Evolutionary conservation across 2,329 filamentous ascomycete species (phyloP).

Genomic region (Periglandula ipomoeae): DNA sequence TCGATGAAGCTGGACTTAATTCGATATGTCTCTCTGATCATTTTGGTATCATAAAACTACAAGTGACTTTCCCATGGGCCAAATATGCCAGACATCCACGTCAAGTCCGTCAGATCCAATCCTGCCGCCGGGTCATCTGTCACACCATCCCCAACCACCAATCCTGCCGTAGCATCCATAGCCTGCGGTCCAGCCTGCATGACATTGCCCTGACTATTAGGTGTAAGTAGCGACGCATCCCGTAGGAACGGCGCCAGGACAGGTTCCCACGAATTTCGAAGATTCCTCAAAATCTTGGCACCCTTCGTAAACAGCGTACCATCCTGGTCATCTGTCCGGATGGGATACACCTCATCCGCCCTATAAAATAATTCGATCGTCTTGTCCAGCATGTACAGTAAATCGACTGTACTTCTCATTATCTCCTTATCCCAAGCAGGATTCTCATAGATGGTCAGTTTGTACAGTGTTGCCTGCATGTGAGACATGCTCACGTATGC

Average conservation of each 20-base stretch:
- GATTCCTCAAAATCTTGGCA: slow-evolving; percentile 25
- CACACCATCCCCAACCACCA: slow-evolving; percentile 12
- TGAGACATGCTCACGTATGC: slow-evolving; percentile 26
- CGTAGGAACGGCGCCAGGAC: slow-evolving; percentile 19
- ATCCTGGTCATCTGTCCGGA: slow-evolving; percentile 19
- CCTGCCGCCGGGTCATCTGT: slow-evolving; percentile 12
- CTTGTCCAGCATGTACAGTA: slow-evolving; percentile 25
- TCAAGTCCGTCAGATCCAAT: slow-evolving; percentile 25
- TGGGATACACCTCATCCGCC: slow-evolving; percentile 17
- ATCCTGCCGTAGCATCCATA: slow-evolving; percentile 5
- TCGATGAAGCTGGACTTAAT: too few species aligned
- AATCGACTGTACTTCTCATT: slow-evolving; percentile 25
- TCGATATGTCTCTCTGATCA: not conserved
- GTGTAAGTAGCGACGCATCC: slow-evolving; percentile 3
- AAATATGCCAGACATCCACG: slow-evolving; percentile 30
- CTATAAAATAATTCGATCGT: slow-evolving; percentile 23
- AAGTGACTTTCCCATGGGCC: slow-evolving; percentile 23
- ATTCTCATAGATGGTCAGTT: slow-evolving; percentile 29
- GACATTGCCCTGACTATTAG: not conserved
- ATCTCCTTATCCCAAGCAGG: slow-evolving; percentile 31
- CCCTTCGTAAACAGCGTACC: slow-evolving; percentile 23
- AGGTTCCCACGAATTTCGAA: slow-evolving; percentile 27
- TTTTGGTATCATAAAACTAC: not conserved
- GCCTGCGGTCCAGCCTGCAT: not conserved
- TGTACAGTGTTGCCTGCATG: slow-evolving; percentile 27